phyloP scores from a whole-genome alignment of 108 stramenopile species.

The Parmales sp. region DNA sequence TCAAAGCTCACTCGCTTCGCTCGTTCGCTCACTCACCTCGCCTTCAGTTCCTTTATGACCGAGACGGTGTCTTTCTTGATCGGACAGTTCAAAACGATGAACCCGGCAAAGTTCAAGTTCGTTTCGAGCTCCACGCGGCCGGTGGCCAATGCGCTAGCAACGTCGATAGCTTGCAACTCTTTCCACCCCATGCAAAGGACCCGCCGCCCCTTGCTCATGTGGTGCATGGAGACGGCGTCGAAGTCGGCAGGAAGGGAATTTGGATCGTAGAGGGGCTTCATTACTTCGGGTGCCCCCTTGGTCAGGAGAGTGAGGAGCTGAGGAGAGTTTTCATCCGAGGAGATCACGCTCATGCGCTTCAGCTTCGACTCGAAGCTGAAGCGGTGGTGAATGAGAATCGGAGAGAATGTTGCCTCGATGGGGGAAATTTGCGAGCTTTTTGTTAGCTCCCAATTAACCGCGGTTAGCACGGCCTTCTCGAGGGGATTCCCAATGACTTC shows the following conservation, averaged over 20 bases:
- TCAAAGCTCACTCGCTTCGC: too few species aligned
- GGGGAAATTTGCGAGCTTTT: slow-evolving; percentile 4
- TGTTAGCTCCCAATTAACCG: slow-evolving; percentile 59
- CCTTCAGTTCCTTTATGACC: slow-evolving; percentile 67
- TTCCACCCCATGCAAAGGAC: slow-evolving; percentile 69
- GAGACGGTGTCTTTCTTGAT: slow-evolving; percentile 76
- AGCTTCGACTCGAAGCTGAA: slow-evolving; percentile 75
- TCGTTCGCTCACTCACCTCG: too few species aligned
- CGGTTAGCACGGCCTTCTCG: slow-evolving; percentile 76
- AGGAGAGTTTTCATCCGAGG: slow-evolving; percentile 21
- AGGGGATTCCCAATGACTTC: slow-evolving; percentile 80
- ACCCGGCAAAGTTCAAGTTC: slow-evolving; percentile 72
- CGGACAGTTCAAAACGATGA: slow-evolving; percentile 84
- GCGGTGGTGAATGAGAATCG: slow-evolving; percentile 41
- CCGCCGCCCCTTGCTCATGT: slow-evolving; percentile 73
- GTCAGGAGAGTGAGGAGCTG: slow-evolving; percentile 18
- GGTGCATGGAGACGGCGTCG: slow-evolving; percentile 52
- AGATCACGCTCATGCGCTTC: slow-evolving; percentile 74
- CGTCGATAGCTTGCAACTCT: not conserved
- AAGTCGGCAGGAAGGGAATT: slow-evolving; percentile 56
- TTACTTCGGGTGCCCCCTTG: slow-evolving; percentile 91
- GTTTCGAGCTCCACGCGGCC: slow-evolving; percentile 39
- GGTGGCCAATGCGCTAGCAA: slow-evolving; percentile 18
- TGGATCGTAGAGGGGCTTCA: slow-evolving; percentile 52
- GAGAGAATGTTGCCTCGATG: not conserved